These are phyloP conservation scores for Emergomyces pasteurianus DNA, from an alignment of 2,329 filamentous ascomycete genomes.

Conservation along the genomic window DNA sequence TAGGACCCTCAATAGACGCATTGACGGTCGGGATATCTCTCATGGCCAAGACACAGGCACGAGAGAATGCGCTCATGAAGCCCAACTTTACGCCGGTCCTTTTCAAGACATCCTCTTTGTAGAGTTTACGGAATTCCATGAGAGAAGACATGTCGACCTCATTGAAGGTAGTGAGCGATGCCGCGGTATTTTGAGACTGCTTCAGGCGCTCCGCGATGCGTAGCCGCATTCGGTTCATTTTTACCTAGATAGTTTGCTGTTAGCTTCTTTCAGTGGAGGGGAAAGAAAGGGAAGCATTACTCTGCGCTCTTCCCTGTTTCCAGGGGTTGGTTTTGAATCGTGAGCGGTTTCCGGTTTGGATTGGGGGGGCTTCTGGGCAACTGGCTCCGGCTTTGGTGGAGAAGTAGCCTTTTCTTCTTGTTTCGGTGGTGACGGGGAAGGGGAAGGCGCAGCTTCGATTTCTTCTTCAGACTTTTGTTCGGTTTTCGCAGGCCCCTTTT, in stretches of 20 bases:
- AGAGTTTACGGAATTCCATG: slow-evolving; percentile 93
- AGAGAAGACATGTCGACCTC: slow-evolving; percentile 98
- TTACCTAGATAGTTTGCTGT: slow-evolving; percentile 49
- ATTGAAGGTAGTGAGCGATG: slow-evolving; percentile 95
- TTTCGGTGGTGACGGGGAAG: slow-evolving; percentile 19
- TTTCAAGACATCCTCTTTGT: slow-evolving; percentile 94
- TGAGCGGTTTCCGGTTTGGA: slow-evolving; percentile 9
- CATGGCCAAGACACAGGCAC: slow-evolving; percentile 82
- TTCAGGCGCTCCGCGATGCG: slow-evolving; percentile 95
- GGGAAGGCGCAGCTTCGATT: slow-evolving; percentile 11
- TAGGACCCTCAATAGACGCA: slow-evolving; percentile 89
- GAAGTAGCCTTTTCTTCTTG: slow-evolving; percentile 21
- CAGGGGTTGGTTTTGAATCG: slow-evolving; percentile 35
- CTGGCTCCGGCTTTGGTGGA: slow-evolving; percentile 20
- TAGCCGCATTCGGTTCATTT: slow-evolving; percentile 99
- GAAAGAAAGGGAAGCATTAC: slow-evolving; percentile 37
- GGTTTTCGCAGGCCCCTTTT: slow-evolving; percentile 40
- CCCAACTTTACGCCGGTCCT: slow-evolving; percentile 95
- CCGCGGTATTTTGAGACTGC: slow-evolving; percentile 97
- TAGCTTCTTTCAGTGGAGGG: not conserved
- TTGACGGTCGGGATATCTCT: slow-evolving; percentile 90
- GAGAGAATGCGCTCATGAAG: slow-evolving; percentile 98
- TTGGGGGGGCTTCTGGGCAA: slow-evolving; percentile 7
- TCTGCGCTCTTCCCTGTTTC: slow-evolving; percentile 74
- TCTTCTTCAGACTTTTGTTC: slow-evolving; percentile 12